Conservation (phyloP, 108 stramenopile genomes). For the Cyclotella baltica region DNA sequence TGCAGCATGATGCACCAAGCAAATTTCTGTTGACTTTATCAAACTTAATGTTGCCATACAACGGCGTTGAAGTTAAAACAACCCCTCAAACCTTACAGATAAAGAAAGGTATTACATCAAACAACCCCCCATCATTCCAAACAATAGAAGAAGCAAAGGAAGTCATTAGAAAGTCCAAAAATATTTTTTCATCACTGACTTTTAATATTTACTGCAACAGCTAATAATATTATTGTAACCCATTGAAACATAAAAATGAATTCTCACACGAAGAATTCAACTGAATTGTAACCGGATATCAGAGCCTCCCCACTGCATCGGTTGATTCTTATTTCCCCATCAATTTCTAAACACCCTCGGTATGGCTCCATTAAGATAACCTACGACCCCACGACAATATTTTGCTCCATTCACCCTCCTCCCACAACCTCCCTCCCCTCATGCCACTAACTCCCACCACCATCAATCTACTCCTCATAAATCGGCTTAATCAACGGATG, state of each 20-base stretch:
- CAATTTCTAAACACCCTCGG: neutral
- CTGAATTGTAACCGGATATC: neutral
- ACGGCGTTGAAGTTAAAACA: no score
- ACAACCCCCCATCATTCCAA: no score
- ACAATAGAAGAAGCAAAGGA: no score
- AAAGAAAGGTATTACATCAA: neutral
- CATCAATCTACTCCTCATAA: slow-evolving; percentile 73
- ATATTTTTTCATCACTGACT: neutral
- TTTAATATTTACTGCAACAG: neutral
- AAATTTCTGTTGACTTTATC: no score
- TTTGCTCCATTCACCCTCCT: no score
- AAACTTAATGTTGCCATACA: no score
- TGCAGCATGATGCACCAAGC: no score
- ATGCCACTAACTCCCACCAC: neutral
- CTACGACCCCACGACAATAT: no score
- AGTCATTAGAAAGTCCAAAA: neutral
- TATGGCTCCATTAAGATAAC: neutral
- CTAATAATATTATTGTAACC: neutral
- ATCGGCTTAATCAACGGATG: slow-evolving; percentile 91
- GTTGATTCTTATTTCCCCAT: neutral
- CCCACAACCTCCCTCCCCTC: neutral
- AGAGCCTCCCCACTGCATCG: neutral
- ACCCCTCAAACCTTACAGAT: neutral
- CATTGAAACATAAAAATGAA: slow-evolving; percentile 7
- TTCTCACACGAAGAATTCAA: neutral